These are phyloP conservation scores for Rhizopogon vulgaris DNA, from an alignment of 768 basidiomycete genomes.

Conservation along the genomic window DNA sequence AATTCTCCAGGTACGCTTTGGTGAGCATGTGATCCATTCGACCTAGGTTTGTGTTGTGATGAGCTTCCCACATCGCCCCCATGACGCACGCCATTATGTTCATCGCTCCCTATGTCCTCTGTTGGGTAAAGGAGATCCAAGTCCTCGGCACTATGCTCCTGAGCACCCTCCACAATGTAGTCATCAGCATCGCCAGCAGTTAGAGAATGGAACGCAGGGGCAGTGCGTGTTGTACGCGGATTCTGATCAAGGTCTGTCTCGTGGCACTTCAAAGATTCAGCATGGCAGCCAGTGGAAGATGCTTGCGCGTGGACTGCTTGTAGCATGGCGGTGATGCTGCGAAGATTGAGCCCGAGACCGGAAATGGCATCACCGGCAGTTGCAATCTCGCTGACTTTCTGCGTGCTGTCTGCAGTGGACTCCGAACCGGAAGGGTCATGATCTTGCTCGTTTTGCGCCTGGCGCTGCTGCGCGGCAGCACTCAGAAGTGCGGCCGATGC, in stretches of 20 bases:
- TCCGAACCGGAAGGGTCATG: conserved; percentile 28
- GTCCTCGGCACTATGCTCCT: conserved; percentile 38
- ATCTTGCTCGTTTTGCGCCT: conserved; percentile 35
- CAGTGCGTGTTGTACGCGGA: conserved; percentile 53
- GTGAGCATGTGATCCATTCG: conserved; percentile 32
- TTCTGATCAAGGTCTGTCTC: conserved; percentile 41
- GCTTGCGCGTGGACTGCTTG: conserved; percentile 70
- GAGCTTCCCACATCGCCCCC: conserved; percentile 37
- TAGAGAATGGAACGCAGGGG: conserved; percentile 75
- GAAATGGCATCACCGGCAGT: conserved; percentile 12
- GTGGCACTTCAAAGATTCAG: conserved; percentile 40
- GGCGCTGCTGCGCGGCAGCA: conserved; percentile 66
- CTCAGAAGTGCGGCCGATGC: conserved; percentile 57
- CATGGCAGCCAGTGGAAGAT: conserved; percentile 41
- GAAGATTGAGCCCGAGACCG: conserved; percentile 51
- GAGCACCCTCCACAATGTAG: conserved; percentile 15
- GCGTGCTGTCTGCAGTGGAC: conserved; percentile 14
- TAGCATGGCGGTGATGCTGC: conserved; percentile 69
- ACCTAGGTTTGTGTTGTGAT: conserved; percentile 14
- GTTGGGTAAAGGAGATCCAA: conserved; percentile 51
- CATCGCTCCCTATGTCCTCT: conserved; percentile 18
- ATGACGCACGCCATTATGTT: conserved; percentile 27
- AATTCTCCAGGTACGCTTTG: conserved; percentile 53
- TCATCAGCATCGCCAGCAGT: conserved; percentile 40
- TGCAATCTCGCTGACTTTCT: background rate